Conservation (phyloP, 257 asterid genomes). For the Solanum tarijense region DNA sequence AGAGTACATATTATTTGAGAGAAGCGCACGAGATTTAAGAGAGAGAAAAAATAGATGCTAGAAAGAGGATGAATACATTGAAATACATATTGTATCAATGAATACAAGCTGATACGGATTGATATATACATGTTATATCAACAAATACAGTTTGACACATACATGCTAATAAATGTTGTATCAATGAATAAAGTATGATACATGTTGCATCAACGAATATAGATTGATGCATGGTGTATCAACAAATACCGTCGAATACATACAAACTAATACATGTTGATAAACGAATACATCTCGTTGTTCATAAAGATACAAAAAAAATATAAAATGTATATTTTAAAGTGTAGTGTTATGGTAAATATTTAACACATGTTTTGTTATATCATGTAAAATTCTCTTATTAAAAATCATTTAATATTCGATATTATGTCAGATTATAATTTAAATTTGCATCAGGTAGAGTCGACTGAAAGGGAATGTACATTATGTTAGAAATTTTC, state of each 20-base stretch:
- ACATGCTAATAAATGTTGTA: neutral
- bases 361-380: too few relatives aligned
- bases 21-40: neutral
- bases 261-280: too few relatives aligned
- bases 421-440: neutral
- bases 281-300: neutral
- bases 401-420: neutral
- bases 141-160: neutral
- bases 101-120: too few relatives aligned
- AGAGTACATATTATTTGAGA: too few relatives aligned
- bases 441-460: neutral
- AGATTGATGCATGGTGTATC: neutral
- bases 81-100: too few relatives aligned
- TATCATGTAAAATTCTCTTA: too few relatives aligned
- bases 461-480: neutral
- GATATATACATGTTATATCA: neutral
- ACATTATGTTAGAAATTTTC: neutral
- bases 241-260: neutral
- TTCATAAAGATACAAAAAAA: neutral
- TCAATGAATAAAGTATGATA: too few relatives aligned
- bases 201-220: neutral
- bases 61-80: neutral
- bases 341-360: neutral
- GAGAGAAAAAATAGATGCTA: too few relatives aligned
- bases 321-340: too few relatives aligned